A percentile compares a stretch with the other conserved stretches of the same genome.
phyloP scores from a whole-genome alignment of 2,329 filamentous ascomycete genomes.

The Rhynchosporium graminicola region DNA sequence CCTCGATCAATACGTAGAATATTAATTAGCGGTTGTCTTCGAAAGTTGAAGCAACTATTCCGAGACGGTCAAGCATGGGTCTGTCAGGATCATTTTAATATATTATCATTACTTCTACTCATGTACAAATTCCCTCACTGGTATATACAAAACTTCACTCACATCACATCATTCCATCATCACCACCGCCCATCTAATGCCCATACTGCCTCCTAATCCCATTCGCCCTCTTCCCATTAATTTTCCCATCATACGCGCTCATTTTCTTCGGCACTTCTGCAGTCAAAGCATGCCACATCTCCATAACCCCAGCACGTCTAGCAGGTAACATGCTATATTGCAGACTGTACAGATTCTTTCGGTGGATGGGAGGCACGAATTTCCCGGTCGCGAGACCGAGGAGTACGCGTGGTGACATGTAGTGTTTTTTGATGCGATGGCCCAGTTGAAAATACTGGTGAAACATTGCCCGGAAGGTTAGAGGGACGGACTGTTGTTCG shows the following conservation, averaged over 20 bases:
- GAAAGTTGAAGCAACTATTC: not conserved
- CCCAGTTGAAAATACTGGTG: conserved; percentile 96
- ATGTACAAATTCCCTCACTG: not conserved
- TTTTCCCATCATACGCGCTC: conserved; percentile 18
- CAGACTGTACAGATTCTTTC: conserved; percentile 90
- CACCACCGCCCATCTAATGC: conserved; percentile 13
- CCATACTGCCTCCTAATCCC: conserved; percentile 28
- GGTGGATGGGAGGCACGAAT: conserved; percentile 92
- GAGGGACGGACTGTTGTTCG: conserved; percentile 70
- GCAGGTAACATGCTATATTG: conserved; percentile 98
- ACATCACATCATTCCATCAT: conserved; percentile 13
- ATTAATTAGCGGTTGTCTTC: no score
- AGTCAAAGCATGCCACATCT: conserved; percentile 68
- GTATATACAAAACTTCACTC: conserved; percentile 29
- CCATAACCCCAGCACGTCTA: conserved; percentile 72
- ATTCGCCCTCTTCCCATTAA: conserved; percentile 31
- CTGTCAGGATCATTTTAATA: not conserved
- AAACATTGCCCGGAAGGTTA: conserved; percentile 92
- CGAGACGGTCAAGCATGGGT: not conserved
- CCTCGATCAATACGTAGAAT: no score
- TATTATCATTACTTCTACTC: conserved; percentile 21
- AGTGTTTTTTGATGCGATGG: conserved; percentile 90
- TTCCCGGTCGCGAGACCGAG: conserved; percentile 85
- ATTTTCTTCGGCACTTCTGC: conserved; percentile 25
- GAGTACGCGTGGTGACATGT: conserved; percentile 84